Evolutionary conservation across 768 basidiomycete species (phyloP).

Genomic region (Collybia sordida): DNA sequence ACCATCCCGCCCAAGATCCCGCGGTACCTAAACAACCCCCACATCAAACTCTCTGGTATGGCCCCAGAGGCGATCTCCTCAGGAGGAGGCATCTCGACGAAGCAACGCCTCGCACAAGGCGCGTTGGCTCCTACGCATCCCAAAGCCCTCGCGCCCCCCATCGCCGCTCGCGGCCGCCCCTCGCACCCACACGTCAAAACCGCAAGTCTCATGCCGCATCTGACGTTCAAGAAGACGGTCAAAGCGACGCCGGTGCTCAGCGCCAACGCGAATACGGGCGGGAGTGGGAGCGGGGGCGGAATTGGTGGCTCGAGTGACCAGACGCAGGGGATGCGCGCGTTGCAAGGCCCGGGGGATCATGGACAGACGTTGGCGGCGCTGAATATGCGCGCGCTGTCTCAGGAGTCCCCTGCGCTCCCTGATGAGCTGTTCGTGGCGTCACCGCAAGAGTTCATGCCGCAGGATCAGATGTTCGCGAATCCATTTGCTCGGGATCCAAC

Average conservation of each 20-base stretch:
- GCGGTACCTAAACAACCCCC: conserved; percentile 19
- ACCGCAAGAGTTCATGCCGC: conserved; percentile 4
- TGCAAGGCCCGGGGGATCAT: not conserved
- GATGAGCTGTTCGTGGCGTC: conserved; percentile 3
- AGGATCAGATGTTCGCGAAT: not conserved
- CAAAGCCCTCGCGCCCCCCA: conserved; percentile 24
- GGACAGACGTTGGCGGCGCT: conserved; percentile 18
- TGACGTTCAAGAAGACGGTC: conserved; percentile 45
- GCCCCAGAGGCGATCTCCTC: conserved; percentile 11
- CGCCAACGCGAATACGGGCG: not conserved
- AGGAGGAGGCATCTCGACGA: conserved; percentile 45
- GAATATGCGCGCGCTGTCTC: conserved; percentile 11
- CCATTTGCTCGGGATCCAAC: not conserved
- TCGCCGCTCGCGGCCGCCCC: conserved; percentile 10
- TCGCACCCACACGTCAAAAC: conserved; percentile 1
- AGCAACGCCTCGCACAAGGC: conserved; percentile 44
- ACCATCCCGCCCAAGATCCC: conserved; percentile 11
- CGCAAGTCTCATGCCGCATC: conserved; percentile 16
- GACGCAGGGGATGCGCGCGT: too few relatives aligned
- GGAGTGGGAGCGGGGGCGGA: not conserved
- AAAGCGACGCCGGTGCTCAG: conserved; percentile 11
- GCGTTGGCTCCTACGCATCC: conserved; percentile 36
- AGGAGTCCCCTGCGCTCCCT: not conserved
- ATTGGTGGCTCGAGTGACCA: not conserved
- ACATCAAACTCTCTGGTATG: conserved; percentile 18